These are phyloP conservation scores for Wickerhamiella bombiphila DNA, from an alignment of 805 yeast genomes.

Conservation along the genomic window DNA sequence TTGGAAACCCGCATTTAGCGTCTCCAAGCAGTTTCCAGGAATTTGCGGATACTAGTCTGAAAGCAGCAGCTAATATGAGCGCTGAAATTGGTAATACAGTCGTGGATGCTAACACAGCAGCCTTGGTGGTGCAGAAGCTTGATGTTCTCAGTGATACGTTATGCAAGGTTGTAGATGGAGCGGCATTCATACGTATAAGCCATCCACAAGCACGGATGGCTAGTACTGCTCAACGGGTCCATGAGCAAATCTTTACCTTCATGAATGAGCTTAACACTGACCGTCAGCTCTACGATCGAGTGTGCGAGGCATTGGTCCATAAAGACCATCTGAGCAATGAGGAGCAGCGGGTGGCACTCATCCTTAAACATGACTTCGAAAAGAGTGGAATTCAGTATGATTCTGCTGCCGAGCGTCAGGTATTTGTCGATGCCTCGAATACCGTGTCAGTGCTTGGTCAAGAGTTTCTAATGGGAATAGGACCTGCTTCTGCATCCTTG, in stretches of 20 bases:
- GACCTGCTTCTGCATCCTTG: conserved; percentile 20
- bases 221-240: conserved; percentile 72
- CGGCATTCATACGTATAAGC: conserved; percentile 78
- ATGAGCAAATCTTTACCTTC: conserved; percentile 77
- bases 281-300: conserved; percentile 46
- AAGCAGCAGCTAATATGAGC: conserved; percentile 49
- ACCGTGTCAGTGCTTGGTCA: conserved; percentile 72
- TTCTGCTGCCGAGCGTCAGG: conserved; percentile 39
- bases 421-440: conserved; percentile 63
- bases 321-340: conserved; percentile 41
- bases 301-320: conserved; percentile 28
- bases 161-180: conserved; percentile 85
- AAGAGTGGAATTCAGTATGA: conserved; percentile 79
- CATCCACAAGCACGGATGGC: conserved; percentile 67
- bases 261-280: conserved; percentile 88
- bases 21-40: conserved; percentile 55
- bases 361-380: conserved; percentile 71
- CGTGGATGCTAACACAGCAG: conserved; percentile 22
- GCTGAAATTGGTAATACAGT: conserved; percentile 27
- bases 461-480: conserved; percentile 42
- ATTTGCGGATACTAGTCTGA: conserved; percentile 53
- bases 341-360: conserved; percentile 68
- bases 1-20: conserved; percentile 53
- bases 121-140: conserved; percentile 40
- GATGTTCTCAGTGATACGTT: conserved; percentile 78